Base-by-base conservation (phyloP, 352 stramenopile genomes). In the Globisporangium middletonii region DNA sequence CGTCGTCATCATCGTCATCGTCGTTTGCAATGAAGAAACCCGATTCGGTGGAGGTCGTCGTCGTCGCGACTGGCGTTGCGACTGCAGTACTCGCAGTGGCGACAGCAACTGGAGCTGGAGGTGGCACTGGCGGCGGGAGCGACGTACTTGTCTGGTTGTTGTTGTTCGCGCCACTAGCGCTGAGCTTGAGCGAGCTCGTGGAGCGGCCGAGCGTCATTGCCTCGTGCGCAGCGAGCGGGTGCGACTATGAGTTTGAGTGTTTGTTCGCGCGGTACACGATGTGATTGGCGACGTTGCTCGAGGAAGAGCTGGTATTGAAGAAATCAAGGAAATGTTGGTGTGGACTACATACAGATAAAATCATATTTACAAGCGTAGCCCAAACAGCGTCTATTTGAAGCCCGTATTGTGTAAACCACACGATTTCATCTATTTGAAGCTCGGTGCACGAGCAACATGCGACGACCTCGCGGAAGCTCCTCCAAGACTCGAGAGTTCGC, bases 171-270 rank as follows among this genome's bases (percentile, higher is more conserved):
- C 33, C 11, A 23, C 45, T 55, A 41, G 50, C 27, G 52, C 52
- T 55, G 23, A 59, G 52, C 45, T 37, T 52, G 27, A 56, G 59
- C 26, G 59, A 55, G 53, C 52, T 59, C 16, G 28, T 28, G 43
- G 51, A 60, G 7, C 59, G 59, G 44, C 44, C 43, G 52, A 64
- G 38, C 27, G 59, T 64, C 59, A 64, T 64, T 35, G 11, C n/a
- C 4, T 8, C 12, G 23, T 23, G 23, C 23, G 23, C 23, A 18
- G 45, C 19, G 45, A 35, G 7, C 0, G 45, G 30, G 23, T 35
- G 19, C 7, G 23, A 23, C 23, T 23, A 23, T 23, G 23, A 23
- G 23, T 23, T 23, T 23, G 23, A 23, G 23, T 23, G 23, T 23
- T 23, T 23, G 23, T 23, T 23, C 23, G 23, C 23, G 23, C 23